Percentiles rank a stretch among this genome's conserved stretches.
Conservation (phyloP, 1,139 yeast species). For the Diutina rugosa region DNA sequence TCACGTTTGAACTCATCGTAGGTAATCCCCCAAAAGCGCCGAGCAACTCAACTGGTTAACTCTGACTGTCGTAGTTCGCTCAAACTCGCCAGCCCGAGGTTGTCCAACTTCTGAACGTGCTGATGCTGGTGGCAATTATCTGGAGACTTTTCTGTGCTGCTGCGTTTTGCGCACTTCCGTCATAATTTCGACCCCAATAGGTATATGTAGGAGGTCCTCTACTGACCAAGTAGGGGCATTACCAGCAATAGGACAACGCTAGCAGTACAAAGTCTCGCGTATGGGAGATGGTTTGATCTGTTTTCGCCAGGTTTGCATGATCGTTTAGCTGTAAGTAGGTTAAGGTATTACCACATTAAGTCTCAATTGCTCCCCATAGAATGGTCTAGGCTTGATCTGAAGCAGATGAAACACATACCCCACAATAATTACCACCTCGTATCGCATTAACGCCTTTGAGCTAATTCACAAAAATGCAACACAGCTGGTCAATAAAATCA, state of each 20-base stretch:
- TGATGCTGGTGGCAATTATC: background rate
- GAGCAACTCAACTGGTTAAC: background rate
- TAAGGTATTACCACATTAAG: background rate
- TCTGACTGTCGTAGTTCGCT: background rate
- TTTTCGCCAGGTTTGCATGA: too few relatives aligned
- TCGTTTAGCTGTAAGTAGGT: too few relatives aligned
- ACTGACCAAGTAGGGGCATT: background rate
- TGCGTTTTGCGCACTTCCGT: background rate
- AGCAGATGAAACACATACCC: background rate
- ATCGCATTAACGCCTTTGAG: background rate
- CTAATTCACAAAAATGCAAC: too few relatives aligned
- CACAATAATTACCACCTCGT: background rate
- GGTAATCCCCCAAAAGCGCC: background rate
- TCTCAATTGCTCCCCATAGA: background rate
- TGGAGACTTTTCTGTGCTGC: background rate
- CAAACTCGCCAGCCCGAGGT: background rate
- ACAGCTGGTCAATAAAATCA: too few relatives aligned
- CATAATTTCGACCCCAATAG: background rate
- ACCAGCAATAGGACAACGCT: background rate
- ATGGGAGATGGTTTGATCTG: too few relatives aligned
- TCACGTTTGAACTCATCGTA: background rate
- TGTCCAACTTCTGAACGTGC: background rate
- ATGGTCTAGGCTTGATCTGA: background rate
- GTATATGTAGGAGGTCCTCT: background rate
- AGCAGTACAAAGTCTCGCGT: too few relatives aligned